Conservation (phyloP, 441 rosid genomes). For the Erodium trifolium region DNA sequence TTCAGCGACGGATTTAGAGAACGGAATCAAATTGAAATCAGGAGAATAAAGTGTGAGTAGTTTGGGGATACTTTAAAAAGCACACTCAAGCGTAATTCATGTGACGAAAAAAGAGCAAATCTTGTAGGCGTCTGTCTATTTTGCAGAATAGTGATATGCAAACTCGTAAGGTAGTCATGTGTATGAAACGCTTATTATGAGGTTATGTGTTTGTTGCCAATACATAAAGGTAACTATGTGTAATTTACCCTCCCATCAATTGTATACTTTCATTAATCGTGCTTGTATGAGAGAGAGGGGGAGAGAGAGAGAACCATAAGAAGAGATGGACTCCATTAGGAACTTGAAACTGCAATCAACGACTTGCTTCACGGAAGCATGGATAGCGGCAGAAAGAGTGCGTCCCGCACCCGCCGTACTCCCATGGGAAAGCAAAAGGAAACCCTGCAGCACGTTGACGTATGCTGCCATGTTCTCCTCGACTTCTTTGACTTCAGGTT, state of each 20-base stretch:
- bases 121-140: no score
- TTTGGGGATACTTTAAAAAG: no score
- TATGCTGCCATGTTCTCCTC: slow-evolving; percentile 62
- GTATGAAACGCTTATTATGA: no score
- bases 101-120: no score
- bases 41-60: no score
- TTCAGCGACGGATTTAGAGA: no score
- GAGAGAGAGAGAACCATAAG: slow-evolving; percentile 25
- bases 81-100: no score
- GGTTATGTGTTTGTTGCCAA: no score
- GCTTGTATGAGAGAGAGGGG: slow-evolving; percentile 23
- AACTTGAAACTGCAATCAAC: slow-evolving; percentile 82
- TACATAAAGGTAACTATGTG: no score
- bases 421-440: slow-evolving; percentile 69
- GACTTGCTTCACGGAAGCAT: slow-evolving; percentile 54
- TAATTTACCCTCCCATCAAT: background rate
- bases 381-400: slow-evolving; percentile 62
- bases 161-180: no score
- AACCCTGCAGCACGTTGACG: slow-evolving; percentile 74
- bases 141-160: no score
- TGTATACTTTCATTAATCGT: background rate
- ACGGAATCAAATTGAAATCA: no score
- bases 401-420: slow-evolving; percentile 73
- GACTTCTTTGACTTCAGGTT: slow-evolving; percentile 57
- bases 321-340: slow-evolving; percentile 58